A percentile compares a stretch with the other conserved stretches of the same genome.
Evolutionary conservation across 192 early-diverging fungal genomes (phyloP).

Genomic region (Podila horticola): DNA sequence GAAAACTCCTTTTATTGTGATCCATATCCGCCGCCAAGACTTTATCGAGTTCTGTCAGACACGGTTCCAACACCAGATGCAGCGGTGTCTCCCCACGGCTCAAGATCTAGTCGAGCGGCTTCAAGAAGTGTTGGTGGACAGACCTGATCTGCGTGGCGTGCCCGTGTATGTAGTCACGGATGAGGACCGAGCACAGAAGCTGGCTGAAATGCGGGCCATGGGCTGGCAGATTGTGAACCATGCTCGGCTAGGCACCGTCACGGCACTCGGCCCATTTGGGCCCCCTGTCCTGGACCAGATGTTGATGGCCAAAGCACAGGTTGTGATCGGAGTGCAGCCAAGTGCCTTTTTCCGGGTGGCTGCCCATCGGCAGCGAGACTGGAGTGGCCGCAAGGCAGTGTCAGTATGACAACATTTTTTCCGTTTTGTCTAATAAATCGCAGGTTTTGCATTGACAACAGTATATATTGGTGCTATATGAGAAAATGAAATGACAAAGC

Average conservation of each 20-base stretch:
- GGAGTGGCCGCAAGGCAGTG: conserved; percentile 23
- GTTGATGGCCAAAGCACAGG: conserved; percentile 31
- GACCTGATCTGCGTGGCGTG: conserved; percentile 9
- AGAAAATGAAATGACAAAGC: too few species aligned
- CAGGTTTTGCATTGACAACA: too few species aligned
- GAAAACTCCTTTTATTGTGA: conserved; percentile 11
- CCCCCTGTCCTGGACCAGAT: conserved; percentile 34
- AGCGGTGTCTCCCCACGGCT: conserved; percentile 21
- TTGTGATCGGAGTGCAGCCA: conserved; percentile 26
- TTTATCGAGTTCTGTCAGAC: conserved; percentile 34
- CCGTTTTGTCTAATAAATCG: neutral
- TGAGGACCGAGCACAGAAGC: conserved; percentile 19
- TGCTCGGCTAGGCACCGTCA: conserved; percentile 4
- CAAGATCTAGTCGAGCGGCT: conserved; percentile 33
- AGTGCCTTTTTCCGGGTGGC: conserved; percentile 23
- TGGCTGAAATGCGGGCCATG: conserved; percentile 29
- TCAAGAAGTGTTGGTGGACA: neutral
- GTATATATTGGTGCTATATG: too few species aligned
- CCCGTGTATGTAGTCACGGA: conserved; percentile 38
- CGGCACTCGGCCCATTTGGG: conserved; percentile 21
- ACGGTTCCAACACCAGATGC: conserved; percentile 16
- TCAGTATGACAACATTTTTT: neutral
- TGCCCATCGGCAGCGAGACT: conserved; percentile 29
- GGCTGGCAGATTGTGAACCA: conserved; percentile 43
- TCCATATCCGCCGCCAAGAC: conserved; percentile 29